phyloP scores from a whole-genome alignment of 225 moss, liverwort and hornwort species.

The Polytrichum formosum region DNA sequence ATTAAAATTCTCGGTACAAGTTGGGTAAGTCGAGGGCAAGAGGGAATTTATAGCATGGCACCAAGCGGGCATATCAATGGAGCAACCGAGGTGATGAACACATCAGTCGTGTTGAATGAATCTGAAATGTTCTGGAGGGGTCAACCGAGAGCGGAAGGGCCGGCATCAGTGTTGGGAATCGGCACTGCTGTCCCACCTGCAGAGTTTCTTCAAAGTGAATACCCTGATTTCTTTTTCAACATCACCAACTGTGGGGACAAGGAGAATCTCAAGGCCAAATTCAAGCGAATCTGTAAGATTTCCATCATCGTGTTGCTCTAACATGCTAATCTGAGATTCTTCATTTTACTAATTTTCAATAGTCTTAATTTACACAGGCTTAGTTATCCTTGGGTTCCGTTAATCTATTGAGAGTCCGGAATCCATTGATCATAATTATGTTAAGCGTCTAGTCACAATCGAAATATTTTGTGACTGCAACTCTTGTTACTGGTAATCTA shows the following conservation, averaged over 20 bases:
- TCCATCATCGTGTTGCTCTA: neutral
- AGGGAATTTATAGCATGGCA: neutral
- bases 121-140: slow-evolving; percentile 4
- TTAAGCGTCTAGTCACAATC: no score
- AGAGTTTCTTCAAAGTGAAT: slow-evolving; percentile 26
- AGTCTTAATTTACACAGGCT: neutral
- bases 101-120: neutral
- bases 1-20: neutral
- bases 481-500: no score
- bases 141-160: slow-evolving; percentile 27
- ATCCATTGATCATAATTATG: neutral
- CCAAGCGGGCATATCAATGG: neutral
- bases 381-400: neutral
- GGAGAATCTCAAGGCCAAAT: slow-evolving; percentile 32
- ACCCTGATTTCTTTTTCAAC: slow-evolving; percentile 30
- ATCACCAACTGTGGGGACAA: slow-evolving; percentile 21
- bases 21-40: neutral
- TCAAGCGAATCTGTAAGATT: slow-evolving; percentile 33
- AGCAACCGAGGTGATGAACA: neutral
- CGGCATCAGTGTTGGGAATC: slow-evolving; percentile 29
- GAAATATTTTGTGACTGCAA: no score
- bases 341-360: neutral
- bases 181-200: slow-evolving; percentile 34
- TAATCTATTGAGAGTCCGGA: neutral
- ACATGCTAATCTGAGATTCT: neutral